phyloP scores from a whole-genome alignment of 129 eudicot genomes.

The Lonicera japonica region DNA sequence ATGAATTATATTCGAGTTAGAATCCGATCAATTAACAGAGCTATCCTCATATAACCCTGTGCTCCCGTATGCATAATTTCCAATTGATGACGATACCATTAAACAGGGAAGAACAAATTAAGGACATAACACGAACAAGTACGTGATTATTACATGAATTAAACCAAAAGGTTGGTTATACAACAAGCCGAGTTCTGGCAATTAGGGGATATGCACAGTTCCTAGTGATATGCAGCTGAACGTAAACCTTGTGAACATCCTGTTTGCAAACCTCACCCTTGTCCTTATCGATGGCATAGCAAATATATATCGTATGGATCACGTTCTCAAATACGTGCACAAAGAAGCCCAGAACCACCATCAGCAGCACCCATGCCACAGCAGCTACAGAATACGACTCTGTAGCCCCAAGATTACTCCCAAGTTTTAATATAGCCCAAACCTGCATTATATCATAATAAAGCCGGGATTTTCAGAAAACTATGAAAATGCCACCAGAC shows the following conservation, averaged over 20 bases:
- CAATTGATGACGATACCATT: too few species aligned
- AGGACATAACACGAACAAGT: too few species aligned
- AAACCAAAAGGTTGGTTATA: too few species aligned
- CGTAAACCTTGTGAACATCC: constrained; percentile 84
- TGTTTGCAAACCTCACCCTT: constrained; percentile 73
- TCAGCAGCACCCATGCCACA: constrained; percentile 49
- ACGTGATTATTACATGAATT: too few species aligned
- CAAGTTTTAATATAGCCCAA: constrained; percentile 54
- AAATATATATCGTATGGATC: constrained; percentile 78
- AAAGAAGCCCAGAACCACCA: constrained; percentile 53
- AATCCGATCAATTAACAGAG: too few species aligned
- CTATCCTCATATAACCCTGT: too few species aligned
- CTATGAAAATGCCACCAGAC: too few species aligned
- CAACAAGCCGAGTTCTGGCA: constrained; percentile 43
- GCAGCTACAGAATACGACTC: constrained; percentile 67
- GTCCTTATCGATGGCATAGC: constrained; percentile 90
- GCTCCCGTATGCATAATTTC: too few species aligned
- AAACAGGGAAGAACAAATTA: too few species aligned
- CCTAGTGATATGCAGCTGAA: constrained; percentile 76
- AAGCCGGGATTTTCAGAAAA: not conserved
- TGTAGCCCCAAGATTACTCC: constrained; percentile 35
- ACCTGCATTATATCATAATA: constrained; percentile 39
- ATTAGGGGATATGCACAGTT: constrained; percentile 22
- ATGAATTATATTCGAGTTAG: too few species aligned
- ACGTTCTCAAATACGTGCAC: constrained; percentile 70